Percentiles rank a stretch among this genome's conserved stretches.
Conservation (phyloP, 2,329 filamentous ascomycete species). For the Sphaerulina musiva region DNA sequence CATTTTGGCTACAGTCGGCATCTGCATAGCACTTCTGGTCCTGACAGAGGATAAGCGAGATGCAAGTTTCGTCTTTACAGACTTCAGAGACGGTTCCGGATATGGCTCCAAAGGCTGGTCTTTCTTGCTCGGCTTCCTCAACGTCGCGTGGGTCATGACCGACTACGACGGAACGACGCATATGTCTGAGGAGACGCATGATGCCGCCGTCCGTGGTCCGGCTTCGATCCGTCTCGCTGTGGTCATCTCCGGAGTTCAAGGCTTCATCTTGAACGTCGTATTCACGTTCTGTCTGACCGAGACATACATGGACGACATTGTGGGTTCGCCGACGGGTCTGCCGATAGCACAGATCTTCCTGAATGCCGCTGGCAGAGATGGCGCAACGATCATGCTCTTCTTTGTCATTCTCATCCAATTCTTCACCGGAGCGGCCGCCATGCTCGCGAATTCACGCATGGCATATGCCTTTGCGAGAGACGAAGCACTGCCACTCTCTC, state of each 20-base stretch:
- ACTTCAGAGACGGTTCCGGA: slow-evolving; percentile 56
- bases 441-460: slow-evolving; percentile 52
- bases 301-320: slow-evolving; percentile 50
- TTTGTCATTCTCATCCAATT: slow-evolving; percentile 55
- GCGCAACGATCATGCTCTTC: slow-evolving; percentile 25
- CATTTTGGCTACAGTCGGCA: slow-evolving; percentile 54
- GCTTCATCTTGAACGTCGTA: slow-evolving; percentile 58
- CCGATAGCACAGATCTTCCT: slow-evolving; percentile 52
- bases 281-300: slow-evolving; percentile 55
- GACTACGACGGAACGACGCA: slow-evolving; percentile 63
- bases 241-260: slow-evolving; percentile 51
- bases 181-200: slow-evolving; percentile 62
- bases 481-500: slow-evolving; percentile 35
- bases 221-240: slow-evolving; percentile 45
- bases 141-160: slow-evolving; percentile 60
- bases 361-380: slow-evolving; percentile 46
- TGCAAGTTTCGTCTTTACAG: slow-evolving; percentile 55
- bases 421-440: slow-evolving; percentile 58
- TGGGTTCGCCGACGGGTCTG: slow-evolving; percentile 53
- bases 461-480: slow-evolving; percentile 38
- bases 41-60: slow-evolving; percentile 52
- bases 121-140: slow-evolving; percentile 54
- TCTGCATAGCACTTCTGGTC: slow-evolving; percentile 53
- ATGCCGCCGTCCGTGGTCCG: slow-evolving; percentile 55
- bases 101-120: slow-evolving; percentile 57